Base-by-base conservation (phyloP, 78 protist genomes). In the Tieghemostelium lacteum region DNA sequence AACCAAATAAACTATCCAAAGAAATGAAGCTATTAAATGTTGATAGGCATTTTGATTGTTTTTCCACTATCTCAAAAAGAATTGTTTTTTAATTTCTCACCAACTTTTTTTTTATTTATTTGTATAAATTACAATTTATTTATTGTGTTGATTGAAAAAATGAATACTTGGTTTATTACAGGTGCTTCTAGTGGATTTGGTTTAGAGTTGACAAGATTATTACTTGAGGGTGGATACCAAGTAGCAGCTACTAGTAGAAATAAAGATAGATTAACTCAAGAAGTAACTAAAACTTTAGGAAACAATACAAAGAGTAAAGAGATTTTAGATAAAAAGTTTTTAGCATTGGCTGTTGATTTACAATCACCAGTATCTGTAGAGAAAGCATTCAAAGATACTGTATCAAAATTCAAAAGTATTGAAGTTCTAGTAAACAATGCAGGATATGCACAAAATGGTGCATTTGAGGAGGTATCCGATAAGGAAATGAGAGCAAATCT, bases 221-320 rank as follows among this genome's bases (percentile, higher is more conserved):
- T 14, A 14, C 10, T 45, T 14, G 10, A 14, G 10, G 10, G 6
- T 14, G 67, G 67, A 12, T 36, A 61, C 16, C 3, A 4, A 3
- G 28, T 22, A 28, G 67, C 29, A 12, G 67, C 67, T 31, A 61
- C 67, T 61, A 29, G 39, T 7, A 61, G 67, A 61, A 61, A 61
- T 36, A 61, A 61, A 36, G 36, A 3, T 14, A 61, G 29, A 20
- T 29, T 61, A 3, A 8, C 6, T 22, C 26, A 10, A 10, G 29
- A 61, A 26, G 67, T 61, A 12, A 3, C 62, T 14, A 24, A 55
- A 3, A n/a, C 4, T 10, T 55, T 55, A 17, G 22, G 22, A 24
- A 10, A 10, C 3, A 24, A 55, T 55, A 24, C 14, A 20, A 61
- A 61, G 10, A 14, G n/a, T 14, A 45, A 45, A 10, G 52, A 45